These are phyloP conservation scores for Globisporangium iwayamae DNA, from an alignment of 352 stramenopile genomes.

Conservation along the genomic window DNA sequence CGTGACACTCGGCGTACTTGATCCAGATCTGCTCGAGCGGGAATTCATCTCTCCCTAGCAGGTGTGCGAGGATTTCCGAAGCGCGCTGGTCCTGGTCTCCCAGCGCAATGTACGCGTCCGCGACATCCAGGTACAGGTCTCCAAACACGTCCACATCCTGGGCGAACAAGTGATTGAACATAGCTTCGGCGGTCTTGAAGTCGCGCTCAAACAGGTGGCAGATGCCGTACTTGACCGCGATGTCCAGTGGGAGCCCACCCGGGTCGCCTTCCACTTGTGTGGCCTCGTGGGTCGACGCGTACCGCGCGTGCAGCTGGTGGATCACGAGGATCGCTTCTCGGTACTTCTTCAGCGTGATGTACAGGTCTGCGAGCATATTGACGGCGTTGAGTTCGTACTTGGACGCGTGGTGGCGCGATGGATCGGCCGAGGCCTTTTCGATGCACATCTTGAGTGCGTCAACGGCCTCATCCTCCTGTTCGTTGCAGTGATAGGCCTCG, in stretches of 20 bases:
- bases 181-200: slow-evolving; percentile 66
- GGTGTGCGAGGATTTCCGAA: slow-evolving; percentile 57
- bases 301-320: slow-evolving; percentile 64
- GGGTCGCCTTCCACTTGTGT: slow-evolving; percentile 62
- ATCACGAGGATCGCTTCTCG: slow-evolving; percentile 77
- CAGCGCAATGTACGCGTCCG: slow-evolving; percentile 75
- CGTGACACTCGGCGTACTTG: slow-evolving; percentile 74
- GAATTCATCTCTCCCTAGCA: slow-evolving; percentile 69
- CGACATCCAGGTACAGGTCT: slow-evolving; percentile 81
- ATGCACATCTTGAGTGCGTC: slow-evolving; percentile 85
- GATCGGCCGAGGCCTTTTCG: slow-evolving; percentile 65
- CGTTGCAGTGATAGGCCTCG: slow-evolving; percentile 84
- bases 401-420: slow-evolving; percentile 52
- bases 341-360: slow-evolving; percentile 86
- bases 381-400: slow-evolving; percentile 84
- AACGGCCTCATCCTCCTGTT: slow-evolving; percentile 82
- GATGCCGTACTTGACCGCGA: slow-evolving; percentile 86
- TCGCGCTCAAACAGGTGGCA: slow-evolving; percentile 79
- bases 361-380: slow-evolving; percentile 87
- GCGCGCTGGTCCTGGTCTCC: slow-evolving; percentile 64
- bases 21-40: slow-evolving; percentile 78
- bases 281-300: slow-evolving; percentile 55
- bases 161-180: slow-evolving; percentile 81
- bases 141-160: slow-evolving; percentile 84
- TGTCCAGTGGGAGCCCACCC: slow-evolving; percentile 72